Evolutionary conservation across 805 yeast species (phyloP).

Genomic region (Limtongozyma cylindracea): DNA sequence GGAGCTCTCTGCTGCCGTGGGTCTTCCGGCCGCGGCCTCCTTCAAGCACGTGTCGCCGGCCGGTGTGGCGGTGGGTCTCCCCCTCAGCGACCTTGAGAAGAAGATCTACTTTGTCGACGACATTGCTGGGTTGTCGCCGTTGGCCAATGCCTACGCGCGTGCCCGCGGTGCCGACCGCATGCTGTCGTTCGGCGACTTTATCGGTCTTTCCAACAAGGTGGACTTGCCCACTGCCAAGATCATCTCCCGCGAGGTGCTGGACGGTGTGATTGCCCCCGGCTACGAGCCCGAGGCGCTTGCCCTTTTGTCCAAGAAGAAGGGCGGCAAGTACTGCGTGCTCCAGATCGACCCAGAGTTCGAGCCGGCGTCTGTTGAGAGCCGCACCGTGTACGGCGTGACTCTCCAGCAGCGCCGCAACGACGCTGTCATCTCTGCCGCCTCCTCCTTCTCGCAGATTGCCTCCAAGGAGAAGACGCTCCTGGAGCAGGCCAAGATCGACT

Average conservation of each 20-base stretch:
- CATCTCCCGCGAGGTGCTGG: slow-evolving; percentile 91
- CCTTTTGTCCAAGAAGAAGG: slow-evolving; percentile 75
- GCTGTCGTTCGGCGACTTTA: slow-evolving; percentile 98
- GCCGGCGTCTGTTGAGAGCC: slow-evolving; percentile 62
- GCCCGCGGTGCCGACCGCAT: slow-evolving; percentile 99
- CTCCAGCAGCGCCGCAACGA: slow-evolving; percentile 95
- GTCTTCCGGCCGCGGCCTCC: slow-evolving; percentile 96
- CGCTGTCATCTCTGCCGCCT: slow-evolving; percentile 64
- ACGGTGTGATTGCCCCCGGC: slow-evolving; percentile 98
- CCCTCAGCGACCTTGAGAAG: slow-evolving; percentile 76
- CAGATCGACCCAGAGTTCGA: slow-evolving; percentile 88
- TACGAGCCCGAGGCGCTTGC: slow-evolving; percentile 80
- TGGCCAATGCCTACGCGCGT: slow-evolving; percentile 96
- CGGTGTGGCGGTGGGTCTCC: slow-evolving; percentile 94
- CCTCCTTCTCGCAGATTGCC: slow-evolving; percentile 79
- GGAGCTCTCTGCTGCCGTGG: slow-evolving; percentile 82
- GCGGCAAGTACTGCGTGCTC: slow-evolving; percentile 89
- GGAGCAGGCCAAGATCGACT: slow-evolving; percentile 79
- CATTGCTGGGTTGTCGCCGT: slow-evolving; percentile 84
- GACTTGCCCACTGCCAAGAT: slow-evolving; percentile 92
- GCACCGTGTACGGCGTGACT: slow-evolving; percentile 91
- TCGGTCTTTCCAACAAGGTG: slow-evolving; percentile 89
- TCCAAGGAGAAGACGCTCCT: slow-evolving; percentile 70
- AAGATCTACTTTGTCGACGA: slow-evolving; percentile 87
- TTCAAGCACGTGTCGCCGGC: slow-evolving; percentile 99